phyloP scores from a whole-genome alignment of 495 filamentous ascomycete genomes.

The Podospora anserina region DNA sequence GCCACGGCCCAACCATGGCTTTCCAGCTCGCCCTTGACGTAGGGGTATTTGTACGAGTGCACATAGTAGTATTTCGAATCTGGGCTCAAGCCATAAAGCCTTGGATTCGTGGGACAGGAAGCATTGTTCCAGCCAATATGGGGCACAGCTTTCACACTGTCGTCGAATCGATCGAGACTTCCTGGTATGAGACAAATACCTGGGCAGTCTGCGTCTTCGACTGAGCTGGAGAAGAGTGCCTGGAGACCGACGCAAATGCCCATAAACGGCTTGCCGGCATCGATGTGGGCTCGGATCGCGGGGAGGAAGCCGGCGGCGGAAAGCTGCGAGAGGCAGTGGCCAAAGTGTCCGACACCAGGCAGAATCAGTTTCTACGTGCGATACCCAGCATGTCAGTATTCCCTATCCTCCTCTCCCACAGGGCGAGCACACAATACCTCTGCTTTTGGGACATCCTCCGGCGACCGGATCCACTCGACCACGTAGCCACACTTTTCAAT shows the following conservation, averaged over 20 bases:
- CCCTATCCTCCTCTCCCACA: neutral
- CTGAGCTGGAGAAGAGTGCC: slow-evolving; percentile 79
- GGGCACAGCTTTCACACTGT: slow-evolving; percentile 78
- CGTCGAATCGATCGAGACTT: slow-evolving; percentile 70
- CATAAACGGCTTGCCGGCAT: slow-evolving; percentile 91
- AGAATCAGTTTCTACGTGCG: slow-evolving; percentile 75
- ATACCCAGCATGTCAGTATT: neutral
- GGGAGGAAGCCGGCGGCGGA: slow-evolving; percentile 73
- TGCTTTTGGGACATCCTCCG: slow-evolving; percentile 76
- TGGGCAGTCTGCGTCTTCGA: slow-evolving; percentile 64
- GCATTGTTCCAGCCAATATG: slow-evolving; percentile 99
- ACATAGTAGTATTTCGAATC: slow-evolving; percentile 97
- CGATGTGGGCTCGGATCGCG: slow-evolving; percentile 75
- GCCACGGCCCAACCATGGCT: slow-evolving; percentile 83
- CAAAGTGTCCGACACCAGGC: slow-evolving; percentile 95
- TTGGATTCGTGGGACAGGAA: slow-evolving; percentile 43
- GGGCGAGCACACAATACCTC: slow-evolving; percentile 54
- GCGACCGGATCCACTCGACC: slow-evolving; percentile 86
- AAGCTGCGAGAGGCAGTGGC: slow-evolving; percentile 86
- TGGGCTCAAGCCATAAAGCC: slow-evolving; percentile 70
- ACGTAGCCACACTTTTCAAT: slow-evolving; percentile 91
- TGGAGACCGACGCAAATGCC: slow-evolving; percentile 95
- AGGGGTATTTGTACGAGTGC: slow-evolving; percentile 85
- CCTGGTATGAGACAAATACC: slow-evolving; percentile 75
- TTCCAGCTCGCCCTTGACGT: slow-evolving; percentile 67